Evolutionary conservation across 2,329 filamentous ascomycete genomes (phyloP).

Genomic region (Talaromyces funiculosus): DNA sequence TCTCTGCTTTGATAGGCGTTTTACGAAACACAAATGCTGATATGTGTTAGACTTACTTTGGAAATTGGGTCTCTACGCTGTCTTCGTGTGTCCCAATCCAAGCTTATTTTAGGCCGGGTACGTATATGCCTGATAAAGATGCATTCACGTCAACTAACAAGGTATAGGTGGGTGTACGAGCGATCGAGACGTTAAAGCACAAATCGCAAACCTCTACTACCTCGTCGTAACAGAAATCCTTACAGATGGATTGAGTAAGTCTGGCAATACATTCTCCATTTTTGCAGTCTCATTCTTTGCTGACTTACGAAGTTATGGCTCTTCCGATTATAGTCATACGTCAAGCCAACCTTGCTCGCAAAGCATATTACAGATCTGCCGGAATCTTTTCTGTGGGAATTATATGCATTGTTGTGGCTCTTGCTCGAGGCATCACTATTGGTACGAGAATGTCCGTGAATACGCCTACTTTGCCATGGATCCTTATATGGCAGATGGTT

Average conservation of each 20-base stretch:
- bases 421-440: slow-evolving; percentile 27
- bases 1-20: neutral
- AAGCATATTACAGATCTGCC: slow-evolving; percentile 29
- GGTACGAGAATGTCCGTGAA: slow-evolving; percentile 22
- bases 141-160: neutral
- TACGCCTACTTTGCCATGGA: slow-evolving; percentile 29
- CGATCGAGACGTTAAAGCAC: slow-evolving; percentile 24
- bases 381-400: slow-evolving; percentile 24
- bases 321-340: slow-evolving; percentile 33
- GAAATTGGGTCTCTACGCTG: slow-evolving; percentile 32
- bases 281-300: neutral
- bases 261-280: neutral
- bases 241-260: slow-evolving; percentile 31
- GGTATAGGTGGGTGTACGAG: slow-evolving; percentile 21
- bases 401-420: slow-evolving; percentile 22
- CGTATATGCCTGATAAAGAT: neutral
- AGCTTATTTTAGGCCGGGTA: slow-evolving; percentile 30
- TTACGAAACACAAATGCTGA: neutral
- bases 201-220: slow-evolving; percentile 31
- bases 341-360: slow-evolving; percentile 29
- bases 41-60: slow-evolving; percentile 27
- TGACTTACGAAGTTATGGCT: slow-evolving; percentile 28
- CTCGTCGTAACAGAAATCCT: slow-evolving; percentile 30
- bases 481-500: slow-evolving; percentile 33
- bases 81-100: slow-evolving; percentile 30